Evolutionary conservation across 2,329 filamentous ascomycete genomes (phyloP).

Genomic region (Xylaria digitata): DNA sequence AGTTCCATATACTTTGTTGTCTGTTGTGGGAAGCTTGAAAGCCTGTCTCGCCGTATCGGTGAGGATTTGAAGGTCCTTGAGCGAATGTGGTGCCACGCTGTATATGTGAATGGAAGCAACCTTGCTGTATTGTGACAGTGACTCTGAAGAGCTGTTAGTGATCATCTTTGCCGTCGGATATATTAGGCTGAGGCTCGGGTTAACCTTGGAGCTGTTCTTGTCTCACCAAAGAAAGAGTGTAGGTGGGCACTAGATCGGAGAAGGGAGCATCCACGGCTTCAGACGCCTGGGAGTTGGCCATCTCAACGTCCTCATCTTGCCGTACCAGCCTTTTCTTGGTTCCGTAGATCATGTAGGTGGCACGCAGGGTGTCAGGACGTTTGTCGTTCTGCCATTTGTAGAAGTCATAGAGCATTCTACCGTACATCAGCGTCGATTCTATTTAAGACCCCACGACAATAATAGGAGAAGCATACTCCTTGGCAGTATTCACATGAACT

Average conservation of each 20-base stretch:
- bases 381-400: conserved; percentile 81
- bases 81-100: conserved; percentile 77
- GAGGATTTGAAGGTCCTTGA: conserved; percentile 78
- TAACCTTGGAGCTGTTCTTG: conserved; percentile 79
- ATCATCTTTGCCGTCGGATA: not conserved
- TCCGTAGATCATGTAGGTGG: conserved; percentile 90
- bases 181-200: conserved; percentile 28
- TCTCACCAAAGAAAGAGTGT: conserved; percentile 73
- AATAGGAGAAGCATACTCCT: conserved; percentile 73
- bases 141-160: conserved; percentile 59
- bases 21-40: conserved; percentile 63
- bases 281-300: conserved; percentile 72
- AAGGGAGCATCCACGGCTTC: conserved; percentile 53
- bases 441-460: conserved; percentile 22
- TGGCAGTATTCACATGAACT: conserved; percentile 87
- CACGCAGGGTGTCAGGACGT: conserved; percentile 80
- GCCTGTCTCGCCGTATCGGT: conserved; percentile 76
- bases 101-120: conserved; percentile 87
- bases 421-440: conserved; percentile 26
- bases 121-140: conserved; percentile 75
- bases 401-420: conserved; percentile 88
- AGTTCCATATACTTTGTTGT: conserved; percentile 76
- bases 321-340: conserved; percentile 60
- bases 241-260: conserved; percentile 64
- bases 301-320: conserved; percentile 74